A percentile compares a stretch with the other conserved stretches of the same genome.
phyloP scores from a whole-genome alignment of 495 filamentous ascomycete genomes.

The Diplogelasinospora grovesii region DNA sequence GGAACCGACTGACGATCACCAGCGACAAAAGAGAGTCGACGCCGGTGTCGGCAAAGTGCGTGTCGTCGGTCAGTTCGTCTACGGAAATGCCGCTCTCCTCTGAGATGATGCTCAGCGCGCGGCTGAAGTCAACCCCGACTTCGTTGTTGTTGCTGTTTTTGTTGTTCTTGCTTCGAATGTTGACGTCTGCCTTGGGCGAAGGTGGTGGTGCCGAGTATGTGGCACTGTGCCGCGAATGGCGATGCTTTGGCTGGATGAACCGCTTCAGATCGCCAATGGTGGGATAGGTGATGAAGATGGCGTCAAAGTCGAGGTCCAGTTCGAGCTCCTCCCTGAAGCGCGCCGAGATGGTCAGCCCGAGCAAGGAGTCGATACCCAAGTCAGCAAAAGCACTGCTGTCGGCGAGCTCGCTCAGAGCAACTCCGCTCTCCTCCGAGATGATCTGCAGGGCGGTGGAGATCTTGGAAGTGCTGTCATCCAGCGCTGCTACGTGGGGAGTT shows the following conservation, averaged over 20 bases:
- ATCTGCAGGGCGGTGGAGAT: slow-evolving; percentile 21
- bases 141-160: too few relatives aligned
- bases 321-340: slow-evolving; percentile 32
- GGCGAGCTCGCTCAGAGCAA: slow-evolving; percentile 33
- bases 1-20: slow-evolving; percentile 33
- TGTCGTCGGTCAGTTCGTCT: slow-evolving; percentile 41
- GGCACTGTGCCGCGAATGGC: too few relatives aligned
- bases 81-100: slow-evolving; percentile 48
- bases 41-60: slow-evolving; percentile 35
- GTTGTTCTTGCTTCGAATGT: too few relatives aligned
- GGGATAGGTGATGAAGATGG: slow-evolving; percentile 50
- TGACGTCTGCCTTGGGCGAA: too few relatives aligned
- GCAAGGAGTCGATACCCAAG: slow-evolving; percentile 36
- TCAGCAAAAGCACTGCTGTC: slow-evolving; percentile 24
- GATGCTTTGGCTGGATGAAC: too few relatives aligned
- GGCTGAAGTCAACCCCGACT: neutral
- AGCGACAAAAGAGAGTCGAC: slow-evolving; percentile 44
- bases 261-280: too few relatives aligned
- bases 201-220: too few relatives aligned
- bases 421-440: slow-evolving; percentile 39
- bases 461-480: neutral
- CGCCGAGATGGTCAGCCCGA: slow-evolving; percentile 28
- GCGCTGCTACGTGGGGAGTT: neutral
- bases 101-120: slow-evolving; percentile 25
- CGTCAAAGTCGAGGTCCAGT: slow-evolving; percentile 38